Evolutionary conservation across 805 yeast species (phyloP).

Genomic region (Yarrowia sp.): DNA sequence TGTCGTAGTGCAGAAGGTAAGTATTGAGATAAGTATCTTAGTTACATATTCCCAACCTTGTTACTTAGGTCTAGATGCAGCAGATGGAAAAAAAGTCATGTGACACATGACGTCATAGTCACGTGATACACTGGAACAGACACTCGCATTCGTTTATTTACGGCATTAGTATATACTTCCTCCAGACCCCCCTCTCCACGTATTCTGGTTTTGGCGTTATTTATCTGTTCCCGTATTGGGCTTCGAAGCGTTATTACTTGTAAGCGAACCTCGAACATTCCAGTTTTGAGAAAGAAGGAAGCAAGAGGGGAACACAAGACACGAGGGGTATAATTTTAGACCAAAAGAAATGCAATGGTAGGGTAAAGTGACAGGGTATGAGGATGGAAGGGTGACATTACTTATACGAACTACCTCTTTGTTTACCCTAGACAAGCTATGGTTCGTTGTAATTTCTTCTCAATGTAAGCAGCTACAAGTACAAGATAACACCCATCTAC

Average conservation of each 20-base stretch:
- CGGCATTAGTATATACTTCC: no score
- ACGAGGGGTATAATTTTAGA: neutral
- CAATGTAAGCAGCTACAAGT: no score
- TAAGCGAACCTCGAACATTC: conserved; percentile 4
- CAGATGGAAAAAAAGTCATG: neutral
- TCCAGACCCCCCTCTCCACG: neutral
- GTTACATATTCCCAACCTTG: conserved; percentile 5
- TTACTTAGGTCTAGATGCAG: neutral
- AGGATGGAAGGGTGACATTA: no score
- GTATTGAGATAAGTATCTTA: neutral
- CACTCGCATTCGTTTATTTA: no score
- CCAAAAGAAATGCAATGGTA: neutral
- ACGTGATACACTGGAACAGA: neutral
- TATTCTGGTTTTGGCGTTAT: conserved; percentile 12
- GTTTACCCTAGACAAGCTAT: no score
- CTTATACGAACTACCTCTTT: no score
- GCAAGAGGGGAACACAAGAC: neutral
- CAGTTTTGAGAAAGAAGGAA: neutral
- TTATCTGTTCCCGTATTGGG: conserved; percentile 16
- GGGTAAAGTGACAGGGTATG: no score
- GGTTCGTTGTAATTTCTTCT: no score
- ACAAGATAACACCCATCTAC: no score
- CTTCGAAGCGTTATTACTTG: neutral
- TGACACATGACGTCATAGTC: neutral
- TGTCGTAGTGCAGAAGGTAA: neutral